Base-by-base conservation (phyloP, 257 asterid genomes). In the Petrea volubilis region DNA sequence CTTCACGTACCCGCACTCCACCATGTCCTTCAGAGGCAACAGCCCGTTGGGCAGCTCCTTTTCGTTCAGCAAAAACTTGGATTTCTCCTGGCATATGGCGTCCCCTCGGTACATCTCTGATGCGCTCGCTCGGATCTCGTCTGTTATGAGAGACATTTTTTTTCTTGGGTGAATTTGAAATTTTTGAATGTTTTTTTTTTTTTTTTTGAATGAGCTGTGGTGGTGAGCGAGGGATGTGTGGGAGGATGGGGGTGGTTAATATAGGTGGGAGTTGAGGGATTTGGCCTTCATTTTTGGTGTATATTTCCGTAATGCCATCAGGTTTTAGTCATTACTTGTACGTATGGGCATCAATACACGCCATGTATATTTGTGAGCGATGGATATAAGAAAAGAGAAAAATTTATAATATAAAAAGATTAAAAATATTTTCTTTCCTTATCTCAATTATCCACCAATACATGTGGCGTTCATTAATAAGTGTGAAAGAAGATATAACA, bases 21-120 rank as follows among this genome's bases (percentile, higher is more conserved):
- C 78, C 1, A 85, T 82, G 82, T 87, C 86, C 47, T 80, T 73
- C 33, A 89, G 50, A 0, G 94, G 94, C 25, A 89, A 90, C 0
- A 89, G 90, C 1, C 96, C 91, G 41, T 81, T 82, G 0, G 92
- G 96, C 9, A 89, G 31, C 1, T 71, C 68, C 74, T 85, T 72
- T 15, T 87, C 92, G 6, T 84, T 77, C 17, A 89, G 86, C 69
- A 89, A 58, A 11, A 73, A 72, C 59, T 65, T 78, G 0, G 92
- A 78, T 64, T 89, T 87, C 52, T 67, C 93, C 57, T 82, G 84
- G 73, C 96, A 80, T 15, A 85, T 66, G 0, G 72, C 90, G 21
- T 84, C 78, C 10, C 92, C 96, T 0, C 3, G 68, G 83, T 87
- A 89, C 60, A 80, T 69, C 25, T 89, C 96, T 3, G 94, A 63